Evolutionary conservation across 805 yeast genomes (phyloP), one percentile per base, ranked within the genome.

Genomic region (Metschnikowia amazonensis): DNA sequence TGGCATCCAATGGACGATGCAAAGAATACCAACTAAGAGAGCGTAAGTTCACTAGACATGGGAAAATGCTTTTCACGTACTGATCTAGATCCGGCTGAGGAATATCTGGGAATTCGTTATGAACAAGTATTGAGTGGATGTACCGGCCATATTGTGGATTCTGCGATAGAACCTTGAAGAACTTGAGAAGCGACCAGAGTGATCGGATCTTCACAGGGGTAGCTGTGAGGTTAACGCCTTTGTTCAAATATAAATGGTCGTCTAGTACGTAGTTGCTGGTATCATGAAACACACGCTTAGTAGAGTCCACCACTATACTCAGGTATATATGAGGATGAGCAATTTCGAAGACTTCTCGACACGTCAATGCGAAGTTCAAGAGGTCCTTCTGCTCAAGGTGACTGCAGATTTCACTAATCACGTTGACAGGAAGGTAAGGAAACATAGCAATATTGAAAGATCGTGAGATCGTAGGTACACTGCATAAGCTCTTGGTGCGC

Each of bases 181-280:
- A 52, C 3, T 42, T 49, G 21, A 38, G 42, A 40, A 54, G 47
- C 3, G 53, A 44, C 39, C 35, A 52, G 27, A 52, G 53, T n/a
- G 55, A 45, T 2, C 58, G 48, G 21, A 54, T 48, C 10, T 47
- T 46, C 16, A 50, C 48, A 13, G 56, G 49, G 20, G 43, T 43
- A 4, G 32, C 28, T 5, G 35, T 17, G 10, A 18, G 18, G 21
- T 41, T 29, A n/a, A 21, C 43, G 2, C 10, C 16, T 10, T 25
- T 29, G 35, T 25, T 11, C 4, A 17, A 21, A 28, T 39, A 25
- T 25, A 16, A 25, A 37, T 24, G 36, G 20, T 18, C 33, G 31
- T 20, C 28, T 3, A 18, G 7, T 5, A 32, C 11, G 14, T 36
- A 14, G 16, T 17, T 20, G 11, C n/a, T 21, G 8, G 39, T 38